phyloP scores from a whole-genome alignment of 2,329 filamentous ascomycete genomes.

The Thermoascus crustaceus region DNA sequence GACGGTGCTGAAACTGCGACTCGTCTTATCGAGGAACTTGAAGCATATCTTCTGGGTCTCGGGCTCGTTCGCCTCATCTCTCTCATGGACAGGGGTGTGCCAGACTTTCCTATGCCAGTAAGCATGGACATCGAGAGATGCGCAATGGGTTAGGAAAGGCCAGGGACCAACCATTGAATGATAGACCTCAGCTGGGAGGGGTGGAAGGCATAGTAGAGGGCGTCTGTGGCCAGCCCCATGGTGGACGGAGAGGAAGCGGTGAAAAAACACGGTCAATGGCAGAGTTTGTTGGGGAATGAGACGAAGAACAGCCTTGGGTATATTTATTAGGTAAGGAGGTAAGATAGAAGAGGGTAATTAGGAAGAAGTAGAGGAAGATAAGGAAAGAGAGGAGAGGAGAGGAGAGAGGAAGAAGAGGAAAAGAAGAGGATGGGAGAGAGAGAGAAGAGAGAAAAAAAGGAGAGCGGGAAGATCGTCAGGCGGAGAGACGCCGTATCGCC shows the following conservation, averaged over 20 bases:
- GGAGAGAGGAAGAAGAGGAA: conserved; percentile 5
- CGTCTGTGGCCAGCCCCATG: conserved; percentile 39
- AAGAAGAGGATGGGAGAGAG: conserved; percentile 4
- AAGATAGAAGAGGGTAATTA: conserved; percentile 9
- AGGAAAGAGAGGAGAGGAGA: conserved; percentile 12
- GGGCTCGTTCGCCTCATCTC: conserved; percentile 67
- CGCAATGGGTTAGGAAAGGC: conserved; percentile 1
- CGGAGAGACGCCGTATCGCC: background rate
- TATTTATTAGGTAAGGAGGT: conserved; percentile 5
- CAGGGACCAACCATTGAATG: conserved; percentile 66
- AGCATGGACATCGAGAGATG: conserved; percentile 8
- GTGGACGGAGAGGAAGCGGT: conserved; percentile 9
- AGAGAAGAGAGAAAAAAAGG: conserved; percentile 5
- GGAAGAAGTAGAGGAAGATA: conserved; percentile 10
- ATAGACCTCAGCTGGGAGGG: conserved; percentile 71
- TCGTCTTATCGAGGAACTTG: conserved; percentile 75
- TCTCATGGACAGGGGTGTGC: conserved; percentile 87
- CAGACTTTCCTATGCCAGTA: conserved; percentile 68
- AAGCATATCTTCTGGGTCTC: conserved; percentile 74
- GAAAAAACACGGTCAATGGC: background rate
- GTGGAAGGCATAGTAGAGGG: conserved; percentile 67
- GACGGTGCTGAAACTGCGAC: conserved; percentile 84
- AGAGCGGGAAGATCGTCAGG: conserved; percentile 2
- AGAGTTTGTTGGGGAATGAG: background rate
- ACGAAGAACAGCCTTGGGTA: conserved; percentile 11